These are phyloP conservation scores for Paspalum notatum DNA, from an alignment of 176 grass and related monocot species.

Conservation along the genomic window DNA sequence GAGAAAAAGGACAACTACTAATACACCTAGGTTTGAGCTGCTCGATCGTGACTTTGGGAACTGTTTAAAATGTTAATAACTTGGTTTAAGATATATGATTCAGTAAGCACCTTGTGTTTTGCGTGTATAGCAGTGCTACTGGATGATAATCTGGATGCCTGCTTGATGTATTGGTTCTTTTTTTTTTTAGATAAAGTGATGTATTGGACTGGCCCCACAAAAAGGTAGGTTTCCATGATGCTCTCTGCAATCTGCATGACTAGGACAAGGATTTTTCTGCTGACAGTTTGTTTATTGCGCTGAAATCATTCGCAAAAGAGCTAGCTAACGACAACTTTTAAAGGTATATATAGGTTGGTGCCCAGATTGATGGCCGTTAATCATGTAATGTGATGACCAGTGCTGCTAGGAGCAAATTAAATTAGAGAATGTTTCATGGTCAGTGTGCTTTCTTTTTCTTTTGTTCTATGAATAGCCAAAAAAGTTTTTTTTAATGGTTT, in stretches of 20 bases:
- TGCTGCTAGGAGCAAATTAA: not conserved
- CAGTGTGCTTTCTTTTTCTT: not conserved
- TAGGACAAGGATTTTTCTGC: slow-evolving; percentile 21
- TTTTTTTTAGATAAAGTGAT: too few relatives aligned
- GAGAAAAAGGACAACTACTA: not conserved
- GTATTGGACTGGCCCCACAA: not conserved
- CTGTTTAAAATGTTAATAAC: not conserved
- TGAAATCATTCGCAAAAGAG: slow-evolving; percentile 23
- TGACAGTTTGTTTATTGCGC: slow-evolving; percentile 30
- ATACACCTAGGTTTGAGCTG: not conserved
- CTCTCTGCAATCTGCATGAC: slow-evolving; percentile 21
- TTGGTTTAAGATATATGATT: not conserved
- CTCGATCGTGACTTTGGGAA: not conserved
- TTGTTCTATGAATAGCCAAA: not conserved
- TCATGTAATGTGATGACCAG: slow-evolving; percentile 31
- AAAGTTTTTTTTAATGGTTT: too few relatives aligned
- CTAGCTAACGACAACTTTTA: slow-evolving; percentile 4
- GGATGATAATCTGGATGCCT: too few relatives aligned
- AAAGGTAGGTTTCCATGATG: slow-evolving; percentile 23
- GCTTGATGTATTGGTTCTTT: too few relatives aligned
- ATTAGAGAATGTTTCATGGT: not conserved
- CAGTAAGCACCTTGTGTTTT: not conserved
- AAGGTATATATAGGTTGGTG: slow-evolving; percentile 32
- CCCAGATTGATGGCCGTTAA: slow-evolving; percentile 3
- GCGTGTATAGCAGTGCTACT: too few relatives aligned